phyloP scores from a whole-genome alignment of 176 grass and related monocot genomes.

The Thinopyrum elongatum region DNA sequence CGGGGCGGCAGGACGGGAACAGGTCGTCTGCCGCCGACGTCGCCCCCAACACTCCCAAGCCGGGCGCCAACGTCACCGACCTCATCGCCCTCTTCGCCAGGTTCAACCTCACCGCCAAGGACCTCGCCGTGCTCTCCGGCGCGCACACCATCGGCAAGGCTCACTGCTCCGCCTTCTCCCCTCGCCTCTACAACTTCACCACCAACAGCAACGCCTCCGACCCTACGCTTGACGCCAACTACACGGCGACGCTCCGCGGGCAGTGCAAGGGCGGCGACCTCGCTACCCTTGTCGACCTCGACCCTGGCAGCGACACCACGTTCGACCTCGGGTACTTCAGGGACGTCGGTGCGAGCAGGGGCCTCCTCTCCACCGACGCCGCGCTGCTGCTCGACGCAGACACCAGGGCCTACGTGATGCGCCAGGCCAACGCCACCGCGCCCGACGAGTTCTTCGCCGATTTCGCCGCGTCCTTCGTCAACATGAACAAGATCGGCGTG shows the following conservation, averaged over 20 bases:
- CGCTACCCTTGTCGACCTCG: slow-evolving; percentile 27
- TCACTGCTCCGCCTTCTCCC: slow-evolving; percentile 42
- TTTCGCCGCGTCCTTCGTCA: slow-evolving; percentile 31
- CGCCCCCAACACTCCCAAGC: slow-evolving; percentile 17
- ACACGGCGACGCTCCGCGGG: slow-evolving; percentile 15
- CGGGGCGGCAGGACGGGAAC: slow-evolving; percentile 55
- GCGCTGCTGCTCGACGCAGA: slow-evolving; percentile 28
- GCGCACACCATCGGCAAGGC: slow-evolving; percentile 53
- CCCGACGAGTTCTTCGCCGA: slow-evolving; percentile 33
- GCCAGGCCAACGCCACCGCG: slow-evolving; percentile 39
- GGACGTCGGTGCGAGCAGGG: slow-evolving; percentile 14
- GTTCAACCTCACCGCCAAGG: slow-evolving; percentile 22
- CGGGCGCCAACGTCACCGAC: slow-evolving; percentile 36
- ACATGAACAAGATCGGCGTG: slow-evolving; percentile 36
- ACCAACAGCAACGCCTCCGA: neutral
- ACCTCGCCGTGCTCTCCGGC: slow-evolving; percentile 15
- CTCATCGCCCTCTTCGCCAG: slow-evolving; percentile 28
- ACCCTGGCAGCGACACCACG: slow-evolving; percentile 1
- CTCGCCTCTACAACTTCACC: slow-evolving; percentile 48
- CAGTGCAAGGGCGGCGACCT: slow-evolving; percentile 31
- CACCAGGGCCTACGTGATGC: slow-evolving; percentile 39
- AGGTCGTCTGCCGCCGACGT: slow-evolving; percentile 49
- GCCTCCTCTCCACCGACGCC: slow-evolving; percentile 45
- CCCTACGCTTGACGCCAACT: slow-evolving; percentile 39
- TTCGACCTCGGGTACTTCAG: slow-evolving; percentile 51